Evolutionary conservation across 2,329 filamentous ascomycete species (phyloP).

Genomic region (Ophiocordyceps polyrhachis-furcata): DNA sequence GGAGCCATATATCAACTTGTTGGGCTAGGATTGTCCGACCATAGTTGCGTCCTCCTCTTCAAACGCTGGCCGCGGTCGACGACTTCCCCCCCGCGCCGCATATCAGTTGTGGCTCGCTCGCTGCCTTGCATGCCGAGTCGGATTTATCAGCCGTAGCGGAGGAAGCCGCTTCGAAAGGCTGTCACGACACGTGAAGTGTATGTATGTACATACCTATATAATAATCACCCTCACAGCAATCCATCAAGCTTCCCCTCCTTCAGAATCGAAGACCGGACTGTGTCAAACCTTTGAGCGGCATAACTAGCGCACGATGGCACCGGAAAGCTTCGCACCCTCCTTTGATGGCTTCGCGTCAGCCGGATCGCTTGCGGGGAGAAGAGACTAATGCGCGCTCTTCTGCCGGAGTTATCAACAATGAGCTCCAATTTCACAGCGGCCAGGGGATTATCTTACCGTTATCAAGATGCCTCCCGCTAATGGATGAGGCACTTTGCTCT

Average conservation of each 20-base stretch:
- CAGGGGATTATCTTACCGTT: too few relatives aligned
- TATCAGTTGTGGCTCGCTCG: neutral
- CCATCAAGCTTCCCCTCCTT: too few relatives aligned
- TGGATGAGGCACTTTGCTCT: too few relatives aligned
- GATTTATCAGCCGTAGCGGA: neutral
- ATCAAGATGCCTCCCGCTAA: too few relatives aligned
- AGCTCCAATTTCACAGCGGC: too few relatives aligned
- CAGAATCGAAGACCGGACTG: neutral
- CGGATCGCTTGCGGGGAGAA: neutral
- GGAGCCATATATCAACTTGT: constrained; percentile 61
- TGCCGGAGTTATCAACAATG: too few relatives aligned
- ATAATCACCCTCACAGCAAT: too few relatives aligned
- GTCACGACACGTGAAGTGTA: too few relatives aligned
- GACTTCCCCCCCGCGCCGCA: neutral
- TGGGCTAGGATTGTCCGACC: constrained; percentile 27
- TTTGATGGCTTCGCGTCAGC: neutral
- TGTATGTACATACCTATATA: too few relatives aligned
- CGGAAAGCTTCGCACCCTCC: neutral
- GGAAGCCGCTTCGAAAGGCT: neutral
- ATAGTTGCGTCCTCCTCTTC: neutral
- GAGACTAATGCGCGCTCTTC: too few relatives aligned
- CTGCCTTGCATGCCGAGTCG: neutral
- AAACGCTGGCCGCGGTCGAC: neutral
- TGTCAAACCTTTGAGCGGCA: neutral
- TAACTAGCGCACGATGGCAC: neutral